phyloP scores from a whole-genome alignment of 2,329 filamentous ascomycete genomes.

The Cryphonectria radicalis region DNA sequence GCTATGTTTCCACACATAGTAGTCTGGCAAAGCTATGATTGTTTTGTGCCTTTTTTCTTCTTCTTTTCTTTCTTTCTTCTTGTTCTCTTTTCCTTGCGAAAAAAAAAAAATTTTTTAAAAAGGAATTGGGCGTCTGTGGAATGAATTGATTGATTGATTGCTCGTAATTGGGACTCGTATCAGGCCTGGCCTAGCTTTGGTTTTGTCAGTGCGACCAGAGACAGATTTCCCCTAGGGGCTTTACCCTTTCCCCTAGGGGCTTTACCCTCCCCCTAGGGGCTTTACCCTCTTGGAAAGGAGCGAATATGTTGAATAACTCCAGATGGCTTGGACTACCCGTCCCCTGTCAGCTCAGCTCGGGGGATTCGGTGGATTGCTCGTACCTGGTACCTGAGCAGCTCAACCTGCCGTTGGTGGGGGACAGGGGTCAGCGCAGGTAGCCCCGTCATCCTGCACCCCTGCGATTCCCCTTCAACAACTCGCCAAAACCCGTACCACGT shows the following conservation, averaged over 20 bases:
- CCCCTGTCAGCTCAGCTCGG: constrained; percentile 4
- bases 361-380: constrained; percentile 13
- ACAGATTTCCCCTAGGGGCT: neutral
- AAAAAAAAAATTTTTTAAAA: neutral
- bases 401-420: constrained; percentile 8
- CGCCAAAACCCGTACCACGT: neutral
- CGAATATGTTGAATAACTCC: neutral
- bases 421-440: constrained; percentile 3
- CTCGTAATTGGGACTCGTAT: neutral
- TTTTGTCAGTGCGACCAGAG: constrained; percentile 1
- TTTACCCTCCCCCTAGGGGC: too few relatives aligned
- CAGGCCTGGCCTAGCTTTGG: neutral
- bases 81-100: neutral
- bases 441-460: neutral
- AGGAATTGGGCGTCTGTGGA: neutral
- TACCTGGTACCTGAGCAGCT: constrained; percentile 16
- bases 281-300: neutral
- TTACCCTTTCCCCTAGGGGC: too few relatives aligned
- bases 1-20: neutral
- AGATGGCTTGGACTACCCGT: neutral
- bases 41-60: neutral
- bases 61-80: neutral
- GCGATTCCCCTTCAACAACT: constrained; percentile 9
- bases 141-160: neutral
- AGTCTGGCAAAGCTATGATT: neutral